Evolutionary conservation across 495 filamentous ascomycete species (phyloP), one percentile per base, ranked within the genome.

Genomic region (Neurospora sp.): DNA sequence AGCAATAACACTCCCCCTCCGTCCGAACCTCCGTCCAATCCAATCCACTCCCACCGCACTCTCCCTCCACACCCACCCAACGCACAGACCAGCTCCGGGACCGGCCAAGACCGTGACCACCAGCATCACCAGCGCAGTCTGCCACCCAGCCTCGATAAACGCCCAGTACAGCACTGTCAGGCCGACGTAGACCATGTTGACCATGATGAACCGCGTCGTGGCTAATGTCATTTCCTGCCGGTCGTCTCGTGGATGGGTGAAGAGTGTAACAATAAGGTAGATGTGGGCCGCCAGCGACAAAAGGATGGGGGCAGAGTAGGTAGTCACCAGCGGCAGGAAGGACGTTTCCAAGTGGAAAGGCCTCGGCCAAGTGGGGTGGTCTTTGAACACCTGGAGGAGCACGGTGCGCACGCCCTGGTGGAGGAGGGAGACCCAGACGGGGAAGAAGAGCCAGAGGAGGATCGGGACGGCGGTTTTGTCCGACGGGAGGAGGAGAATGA

Each of bases 401-500:
- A 69, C 69, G 31, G 72, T 71, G 38, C 80, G 76, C 18, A 80
- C 76, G 20, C 69, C 73, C 72, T 77, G 74, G 27, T 81, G 78
- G 41, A 80, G 65, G 14, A 78, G 39, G 38, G 80, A 78, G 6
- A 83, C 80, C 78, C 78, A 83, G 18, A 83, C 42, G 8, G 83
- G 83, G 72, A 83, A 84, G 71, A 83, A 78, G 10, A 84, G 77
- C 83, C 82, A 84, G 37, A 78, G 47, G 2, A 95, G 88, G 41
- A 93, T 82, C 9, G 94, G 87, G 42, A 86, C 87, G 71, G 95
- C 31, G 3, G 53, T 80, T 3, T 92, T 89, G 76, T 94, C 90
- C 6, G 22, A 1, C 6, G 53, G 53, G 27, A 92, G 84, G 3
- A 93, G 86, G 37, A 98, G 86, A 89, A 96, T 92, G 14, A 96